Conservation (phyloP, 345 rosid genomes). For the Pugionium cornutum region DNA sequence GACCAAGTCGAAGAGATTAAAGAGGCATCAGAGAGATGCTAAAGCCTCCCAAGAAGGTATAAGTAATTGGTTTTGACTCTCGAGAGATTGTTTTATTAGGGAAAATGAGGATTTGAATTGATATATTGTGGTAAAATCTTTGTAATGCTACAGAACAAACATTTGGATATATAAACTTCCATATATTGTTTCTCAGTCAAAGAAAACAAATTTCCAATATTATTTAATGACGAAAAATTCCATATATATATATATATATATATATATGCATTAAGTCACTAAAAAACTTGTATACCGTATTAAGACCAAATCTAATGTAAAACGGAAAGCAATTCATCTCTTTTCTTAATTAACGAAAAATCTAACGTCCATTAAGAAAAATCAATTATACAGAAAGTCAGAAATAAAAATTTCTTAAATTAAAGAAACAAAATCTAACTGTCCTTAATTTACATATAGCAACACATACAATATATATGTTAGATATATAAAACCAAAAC, state of each 20-base stretch:
- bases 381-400: not conserved
- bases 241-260: not conserved
- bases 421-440: constrained; percentile 8
- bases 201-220: too few species aligned
- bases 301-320: constrained; percentile 3
- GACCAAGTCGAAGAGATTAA: constrained; percentile 18
- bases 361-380: not conserved
- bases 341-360: not conserved
- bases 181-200: too few species aligned
- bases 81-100: constrained; percentile 16
- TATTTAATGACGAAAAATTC: not conserved
- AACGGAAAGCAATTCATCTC: not conserved
- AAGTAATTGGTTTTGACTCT: not conserved
- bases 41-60: constrained; percentile 2
- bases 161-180: too few species aligned
- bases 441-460: not conserved
- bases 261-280: not conserved
- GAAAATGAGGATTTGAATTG: not conserved
- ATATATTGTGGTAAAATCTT: constrained; percentile 8
- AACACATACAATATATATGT: constrained; percentile 1
- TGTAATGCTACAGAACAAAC: not conserved
- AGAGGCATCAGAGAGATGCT: constrained; percentile 27
- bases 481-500: constrained; percentile 15
- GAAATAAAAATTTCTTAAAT: constrained; percentile 1
- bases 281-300: too few species aligned